phyloP scores from a whole-genome alignment of 306 rosid genomes.

The Dalbergia cultrata region DNA sequence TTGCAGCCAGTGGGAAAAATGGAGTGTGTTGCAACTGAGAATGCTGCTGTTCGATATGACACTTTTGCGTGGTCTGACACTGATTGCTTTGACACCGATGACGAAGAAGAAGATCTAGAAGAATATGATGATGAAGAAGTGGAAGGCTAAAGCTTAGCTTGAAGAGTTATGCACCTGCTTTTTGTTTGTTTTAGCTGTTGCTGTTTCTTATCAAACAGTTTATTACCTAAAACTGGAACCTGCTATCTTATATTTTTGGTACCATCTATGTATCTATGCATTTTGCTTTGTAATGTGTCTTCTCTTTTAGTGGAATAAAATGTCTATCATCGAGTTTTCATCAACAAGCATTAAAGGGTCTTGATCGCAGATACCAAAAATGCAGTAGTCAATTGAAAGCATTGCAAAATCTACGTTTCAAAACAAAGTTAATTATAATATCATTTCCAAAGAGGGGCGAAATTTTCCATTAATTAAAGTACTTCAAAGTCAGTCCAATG shows the following conservation, averaged over 20 bases:
- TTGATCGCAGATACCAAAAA: background rate
- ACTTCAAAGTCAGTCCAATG: background rate
- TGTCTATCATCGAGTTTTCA: background rate
- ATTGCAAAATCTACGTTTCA: background rate
- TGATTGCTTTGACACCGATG: too few species aligned
- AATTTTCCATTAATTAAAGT: background rate
- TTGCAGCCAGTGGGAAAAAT: conserved; percentile 29
- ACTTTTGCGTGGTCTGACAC: too few species aligned
- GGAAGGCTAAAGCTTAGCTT: background rate
- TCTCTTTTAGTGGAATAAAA: background rate
- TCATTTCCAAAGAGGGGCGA: conserved; percentile 38
- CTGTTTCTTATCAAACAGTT: conserved; percentile 16
- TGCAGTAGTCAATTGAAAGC: conserved; percentile 21
- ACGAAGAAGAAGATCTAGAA: too few species aligned
- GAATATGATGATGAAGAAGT: background rate
- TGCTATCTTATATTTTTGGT: background rate
- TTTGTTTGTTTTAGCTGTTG: background rate
- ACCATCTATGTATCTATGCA: background rate
- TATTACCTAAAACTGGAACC: background rate
- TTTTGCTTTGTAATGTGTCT: background rate
- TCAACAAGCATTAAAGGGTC: conserved; percentile 13
- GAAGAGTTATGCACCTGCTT: background rate
- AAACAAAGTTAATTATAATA: conserved; percentile 34
- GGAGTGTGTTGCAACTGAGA: conserved; percentile 8
- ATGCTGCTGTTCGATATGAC: background rate